Conservation (phyloP, 768 basidiomycete genomes). For the Phaeotremella skinneri region DNA sequence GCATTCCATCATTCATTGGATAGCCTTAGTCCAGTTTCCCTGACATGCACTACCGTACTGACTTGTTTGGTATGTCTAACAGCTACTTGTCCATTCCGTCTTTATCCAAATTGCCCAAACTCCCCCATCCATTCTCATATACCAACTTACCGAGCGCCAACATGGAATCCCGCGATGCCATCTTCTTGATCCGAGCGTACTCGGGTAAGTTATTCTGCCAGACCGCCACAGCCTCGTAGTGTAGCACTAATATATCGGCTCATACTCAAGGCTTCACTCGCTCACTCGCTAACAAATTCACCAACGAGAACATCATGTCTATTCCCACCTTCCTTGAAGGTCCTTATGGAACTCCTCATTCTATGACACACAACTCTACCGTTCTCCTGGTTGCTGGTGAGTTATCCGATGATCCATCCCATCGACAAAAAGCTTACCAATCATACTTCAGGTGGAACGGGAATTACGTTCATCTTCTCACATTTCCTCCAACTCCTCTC, state of each 20-base stretch:
- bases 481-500: conserved; percentile 6
- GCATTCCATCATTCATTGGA: not conserved
- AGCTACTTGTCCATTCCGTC: conserved; percentile 7
- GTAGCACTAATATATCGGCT: not conserved
- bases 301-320: not conserved
- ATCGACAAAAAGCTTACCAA: not conserved
- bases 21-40: no score
- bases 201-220: not conserved
- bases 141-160: conserved; percentile 2
- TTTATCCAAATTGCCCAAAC: not conserved
- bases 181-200: conserved; percentile 12
- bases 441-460: conserved; percentile 10
- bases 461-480: conserved; percentile 11
- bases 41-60: not conserved
- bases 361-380: conserved; percentile 1
- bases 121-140: conserved; percentile 10
- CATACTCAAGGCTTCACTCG: conserved; percentile 3
- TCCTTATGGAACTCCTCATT: conserved; percentile 7
- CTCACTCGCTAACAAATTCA: not conserved
- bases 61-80: not conserved
- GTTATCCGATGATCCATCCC: not conserved
- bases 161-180: not conserved
- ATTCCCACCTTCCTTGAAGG: conserved; percentile 12
- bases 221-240: no score
- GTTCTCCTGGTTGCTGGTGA: conserved; percentile 13